Evolutionary conservation across 345 rosid species (phyloP), one percentile per base, ranked within the genome.

Genomic region (Lepidium aucheri): DNA sequence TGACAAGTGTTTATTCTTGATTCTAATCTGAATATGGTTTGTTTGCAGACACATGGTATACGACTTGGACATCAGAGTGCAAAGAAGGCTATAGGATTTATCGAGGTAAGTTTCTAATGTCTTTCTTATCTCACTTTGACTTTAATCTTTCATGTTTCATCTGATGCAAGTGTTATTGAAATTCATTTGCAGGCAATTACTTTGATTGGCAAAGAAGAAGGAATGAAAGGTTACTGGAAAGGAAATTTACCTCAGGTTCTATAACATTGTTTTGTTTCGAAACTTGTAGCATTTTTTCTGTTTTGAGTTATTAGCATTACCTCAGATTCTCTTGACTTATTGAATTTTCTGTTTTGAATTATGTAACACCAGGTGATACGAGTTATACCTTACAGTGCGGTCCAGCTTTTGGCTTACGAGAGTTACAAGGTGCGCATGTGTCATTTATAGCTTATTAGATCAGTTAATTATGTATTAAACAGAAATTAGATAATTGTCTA

Each of bases 171-270:
- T 17, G 15, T 61, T 26, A 42, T 18, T 53, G 57, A 14, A 45
- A 35, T 11, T 39, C 28, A 63, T 59, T 14, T 79, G 61, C 76
- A 94, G 97, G 99, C 99, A 24, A 80, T 87, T 14, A 56, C 81
- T 49, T 39, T 85, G 79, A 84, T 90, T 69, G 91, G 87, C 41
- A 88, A 90, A 78, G 95, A 94, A 67, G 96, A 86, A 74, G 99
- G 99, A 59, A 43, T 94, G 11, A 94, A 86, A 80, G 97, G 99
- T n/a, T 94, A 88, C 53, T 88, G 99, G 99, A 94, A 94, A 67
- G 99, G 97, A 68, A 94, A 94, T 75, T 85, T 94, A 53, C 99
- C 99, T 22, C 99, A 94, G 98, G 97, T 90, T 41, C 68, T 32
- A 34, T 53, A 28, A 11, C 38, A 14, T 63, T 70, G 43, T 43